Evolutionary conservation across 225 moss, liverwort and hornwort species (phyloP).

Genomic region (Asterella californica): DNA sequence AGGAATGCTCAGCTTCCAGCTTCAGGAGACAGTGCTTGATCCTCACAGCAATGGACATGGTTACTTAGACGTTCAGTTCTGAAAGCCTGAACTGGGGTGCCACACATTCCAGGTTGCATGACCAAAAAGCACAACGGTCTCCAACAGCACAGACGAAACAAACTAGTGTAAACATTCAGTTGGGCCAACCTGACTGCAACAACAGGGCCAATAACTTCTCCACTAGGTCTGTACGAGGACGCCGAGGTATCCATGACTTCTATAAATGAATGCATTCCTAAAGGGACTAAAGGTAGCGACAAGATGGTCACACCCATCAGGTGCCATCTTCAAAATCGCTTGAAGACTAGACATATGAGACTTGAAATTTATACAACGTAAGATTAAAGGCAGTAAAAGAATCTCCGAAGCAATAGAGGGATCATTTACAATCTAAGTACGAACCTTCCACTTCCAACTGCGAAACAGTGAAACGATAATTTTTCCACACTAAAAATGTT

Average conservation of each 20-base stretch:
- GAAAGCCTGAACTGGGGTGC: no score
- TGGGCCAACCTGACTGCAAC: slow-evolving; percentile 14
- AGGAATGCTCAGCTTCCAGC: not conserved
- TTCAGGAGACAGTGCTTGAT: slow-evolving; percentile 8
- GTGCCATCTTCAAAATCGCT: not conserved
- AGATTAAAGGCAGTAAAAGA: not conserved
- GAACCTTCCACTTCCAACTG: no score
- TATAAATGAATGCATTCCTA: slow-evolving; percentile 13
- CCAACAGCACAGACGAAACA: not conserved
- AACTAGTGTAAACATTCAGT: not conserved
- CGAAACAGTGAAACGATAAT: no score
- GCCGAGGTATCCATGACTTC: slow-evolving; percentile 8
- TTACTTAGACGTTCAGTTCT: not conserved
- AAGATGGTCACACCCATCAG: slow-evolving; percentile 16
- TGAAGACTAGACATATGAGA: not conserved
- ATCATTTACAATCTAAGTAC: not conserved
- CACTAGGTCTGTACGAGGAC: slow-evolving; percentile 7
- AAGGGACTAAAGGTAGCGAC: slow-evolving; percentile 2
- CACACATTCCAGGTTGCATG: not conserved
- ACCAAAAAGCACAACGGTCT: not conserved
- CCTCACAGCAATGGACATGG: not conserved
- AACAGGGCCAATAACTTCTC: slow-evolving; percentile 17
- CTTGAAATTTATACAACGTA: not conserved
- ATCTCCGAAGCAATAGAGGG: not conserved
- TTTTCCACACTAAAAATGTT: no score